phyloP scores from a whole-genome alignment of 176 grass and related monocot species.

The Hsuehochloa calcarea region DNA sequence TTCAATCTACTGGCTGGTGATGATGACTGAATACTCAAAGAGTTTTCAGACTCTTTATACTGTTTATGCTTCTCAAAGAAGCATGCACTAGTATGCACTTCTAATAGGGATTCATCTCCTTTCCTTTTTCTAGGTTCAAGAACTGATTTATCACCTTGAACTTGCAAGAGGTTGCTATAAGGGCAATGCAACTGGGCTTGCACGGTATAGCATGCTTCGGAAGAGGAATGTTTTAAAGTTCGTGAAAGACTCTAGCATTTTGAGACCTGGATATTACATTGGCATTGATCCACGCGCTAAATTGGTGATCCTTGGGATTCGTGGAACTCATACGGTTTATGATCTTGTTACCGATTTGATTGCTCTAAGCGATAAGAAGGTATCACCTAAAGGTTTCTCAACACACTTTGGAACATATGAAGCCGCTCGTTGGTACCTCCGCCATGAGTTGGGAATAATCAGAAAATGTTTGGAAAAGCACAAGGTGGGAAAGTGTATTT shows the following conservation, averaged over 20 bases:
- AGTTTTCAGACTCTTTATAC: not conserved
- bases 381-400: too few relatives aligned
- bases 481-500: not conserved
- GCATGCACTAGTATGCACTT: not conserved
- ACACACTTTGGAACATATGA: too few relatives aligned
- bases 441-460: constrained; percentile 53
- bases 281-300: constrained; percentile 1
- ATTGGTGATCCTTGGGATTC: constrained; percentile 71
- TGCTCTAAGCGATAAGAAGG: too few relatives aligned
- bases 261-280: too few relatives aligned
- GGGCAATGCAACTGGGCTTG: too few relatives aligned
- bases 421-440: constrained; percentile 80
- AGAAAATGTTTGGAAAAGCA: not conserved
- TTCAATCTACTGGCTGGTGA: not conserved
- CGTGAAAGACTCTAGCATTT: too few relatives aligned
- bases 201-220: too few relatives aligned
- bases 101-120: not conserved
- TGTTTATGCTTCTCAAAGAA: constrained; percentile 22
- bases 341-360: too few relatives aligned
- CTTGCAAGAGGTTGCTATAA: constrained; percentile 69
- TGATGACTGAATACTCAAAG: not conserved
- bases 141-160: constrained; percentile 90
- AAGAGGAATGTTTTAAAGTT: too few relatives aligned
- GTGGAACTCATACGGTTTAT: too few relatives aligned
- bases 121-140: constrained; percentile 61